phyloP scores from a whole-genome alignment of 73 alveolate genomes.

The Tetrahymena elliotti region DNA sequence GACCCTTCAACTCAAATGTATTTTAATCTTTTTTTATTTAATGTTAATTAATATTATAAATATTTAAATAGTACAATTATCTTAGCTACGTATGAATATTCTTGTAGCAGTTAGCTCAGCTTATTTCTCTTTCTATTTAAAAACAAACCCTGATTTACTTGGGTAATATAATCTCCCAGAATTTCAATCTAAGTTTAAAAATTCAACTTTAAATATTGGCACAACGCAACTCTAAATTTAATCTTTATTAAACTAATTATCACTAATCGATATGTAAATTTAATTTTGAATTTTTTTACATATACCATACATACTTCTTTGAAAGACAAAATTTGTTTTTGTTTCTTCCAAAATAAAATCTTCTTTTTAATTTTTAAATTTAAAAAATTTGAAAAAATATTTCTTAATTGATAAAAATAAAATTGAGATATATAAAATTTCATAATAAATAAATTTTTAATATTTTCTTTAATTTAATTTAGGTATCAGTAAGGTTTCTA shows the following conservation, averaged over 20 bases:
- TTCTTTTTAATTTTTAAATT: too few relatives aligned
- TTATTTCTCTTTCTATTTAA: background rate
- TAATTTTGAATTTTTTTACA: too few relatives aligned
- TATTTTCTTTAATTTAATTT: background rate
- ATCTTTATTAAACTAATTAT: background rate
- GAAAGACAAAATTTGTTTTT: too few relatives aligned
- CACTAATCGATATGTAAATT: background rate
- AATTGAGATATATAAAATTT: too few relatives aligned
- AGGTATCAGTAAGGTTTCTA: background rate
- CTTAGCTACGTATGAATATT: background rate
- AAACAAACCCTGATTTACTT: background rate
- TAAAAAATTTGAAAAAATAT: too few relatives aligned
- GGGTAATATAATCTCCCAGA: background rate
- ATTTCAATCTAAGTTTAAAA: background rate
- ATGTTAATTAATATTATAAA: background rate
- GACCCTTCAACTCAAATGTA: background rate
- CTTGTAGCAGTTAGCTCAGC: background rate
- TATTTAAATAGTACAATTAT: background rate
- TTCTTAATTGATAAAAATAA: too few relatives aligned
- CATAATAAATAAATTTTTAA: too few relatives aligned
- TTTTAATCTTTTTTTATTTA: background rate
- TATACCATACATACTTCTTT: background rate
- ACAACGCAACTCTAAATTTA: background rate
- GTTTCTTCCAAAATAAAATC: too few relatives aligned
- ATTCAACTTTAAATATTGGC: background rate